Percentiles rank a stretch among this genome's conserved stretches.
phyloP scores from a whole-genome alignment of 129 eudicot genomes.

The Tagetes patula region DNA sequence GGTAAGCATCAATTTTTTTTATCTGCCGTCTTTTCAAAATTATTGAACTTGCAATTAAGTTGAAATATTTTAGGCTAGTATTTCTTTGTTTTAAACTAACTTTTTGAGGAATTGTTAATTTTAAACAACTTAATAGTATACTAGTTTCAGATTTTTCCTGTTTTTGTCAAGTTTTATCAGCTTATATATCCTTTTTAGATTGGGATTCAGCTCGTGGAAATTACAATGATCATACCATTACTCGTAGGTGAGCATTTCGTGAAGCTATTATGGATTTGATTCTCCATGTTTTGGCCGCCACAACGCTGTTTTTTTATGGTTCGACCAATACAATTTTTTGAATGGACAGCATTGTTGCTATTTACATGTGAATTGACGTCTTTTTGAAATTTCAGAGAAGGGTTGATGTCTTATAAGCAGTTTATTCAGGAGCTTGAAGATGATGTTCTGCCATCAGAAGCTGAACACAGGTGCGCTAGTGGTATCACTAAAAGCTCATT shows the following conservation, averaged over 20 bases:
- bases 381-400: constrained; percentile 62
- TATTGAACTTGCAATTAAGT: not conserved
- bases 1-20: constrained; percentile 38
- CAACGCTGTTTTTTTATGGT: not conserved
- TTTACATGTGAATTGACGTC: constrained; percentile 16
- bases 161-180: constrained; percentile 16
- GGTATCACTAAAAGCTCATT: constrained; percentile 10
- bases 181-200: constrained; percentile 48
- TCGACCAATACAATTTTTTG: not conserved
- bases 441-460: constrained; percentile 91
- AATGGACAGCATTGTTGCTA: not conserved
- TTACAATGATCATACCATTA: constrained; percentile 56
- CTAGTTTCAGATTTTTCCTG: not conserved
- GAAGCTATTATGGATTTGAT: constrained; percentile 16
- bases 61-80: not conserved
- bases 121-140: constrained; percentile 6
- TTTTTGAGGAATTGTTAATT: not conserved
- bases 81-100: not conserved
- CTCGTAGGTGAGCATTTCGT: constrained; percentile 57
- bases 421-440: constrained; percentile 99
- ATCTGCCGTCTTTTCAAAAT: too few species aligned
- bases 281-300: not conserved
- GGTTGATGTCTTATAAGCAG: constrained; percentile 97
- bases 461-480: constrained; percentile 80
- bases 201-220: constrained; percentile 87